A percentile compares a stretch with the other conserved stretches of the same genome.
Conservation (phyloP, 106 monocot genomes). For the Vanilla planifolia region DNA sequence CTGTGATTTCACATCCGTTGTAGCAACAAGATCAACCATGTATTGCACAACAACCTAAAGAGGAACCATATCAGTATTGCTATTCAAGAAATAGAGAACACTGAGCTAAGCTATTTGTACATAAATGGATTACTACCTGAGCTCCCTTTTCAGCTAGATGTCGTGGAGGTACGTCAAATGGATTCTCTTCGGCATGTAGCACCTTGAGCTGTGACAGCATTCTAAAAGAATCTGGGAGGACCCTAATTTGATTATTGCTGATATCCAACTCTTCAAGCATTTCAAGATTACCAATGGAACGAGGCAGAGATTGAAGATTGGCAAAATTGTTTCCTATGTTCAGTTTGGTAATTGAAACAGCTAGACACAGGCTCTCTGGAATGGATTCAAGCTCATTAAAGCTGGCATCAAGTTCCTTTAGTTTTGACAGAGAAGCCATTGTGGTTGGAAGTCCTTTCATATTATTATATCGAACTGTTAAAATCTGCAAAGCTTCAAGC, state of each 20-base stretch:
- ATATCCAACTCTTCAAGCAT: conserved; percentile 48
- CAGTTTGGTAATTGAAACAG: conserved; percentile 32
- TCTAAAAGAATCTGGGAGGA: conserved; percentile 44
- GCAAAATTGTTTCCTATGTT: conserved; percentile 59
- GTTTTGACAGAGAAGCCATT: conserved; percentile 33
- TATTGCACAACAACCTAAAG: conserved; percentile 57
- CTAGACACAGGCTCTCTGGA: conserved; percentile 50
- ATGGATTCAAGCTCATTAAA: conserved; percentile 57
- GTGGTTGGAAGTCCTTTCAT: conserved; percentile 39
- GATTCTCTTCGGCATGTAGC: conserved; percentile 42
- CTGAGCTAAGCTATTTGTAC: neutral
- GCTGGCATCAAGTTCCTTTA: conserved; percentile 45
- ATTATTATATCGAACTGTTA: conserved; percentile 38
- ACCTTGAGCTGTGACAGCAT: conserved; percentile 31
- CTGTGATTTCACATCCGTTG: conserved; percentile 30
- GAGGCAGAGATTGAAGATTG: conserved; percentile 33
- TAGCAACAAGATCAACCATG: conserved; percentile 49
- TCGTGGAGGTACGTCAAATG: conserved; percentile 46
- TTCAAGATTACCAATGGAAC: conserved; percentile 47
- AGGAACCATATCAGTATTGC: neutral
- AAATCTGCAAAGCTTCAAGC: conserved; percentile 28
- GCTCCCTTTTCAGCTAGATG: conserved; percentile 31
- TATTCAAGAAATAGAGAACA: neutral
- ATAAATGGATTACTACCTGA: conserved; percentile 21
- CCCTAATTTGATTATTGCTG: conserved; percentile 52